Evolutionary conservation across 2,329 filamentous ascomycete species (phyloP), one percentile per base, ranked within the genome.

Genomic region (Xylaria sp.): DNA sequence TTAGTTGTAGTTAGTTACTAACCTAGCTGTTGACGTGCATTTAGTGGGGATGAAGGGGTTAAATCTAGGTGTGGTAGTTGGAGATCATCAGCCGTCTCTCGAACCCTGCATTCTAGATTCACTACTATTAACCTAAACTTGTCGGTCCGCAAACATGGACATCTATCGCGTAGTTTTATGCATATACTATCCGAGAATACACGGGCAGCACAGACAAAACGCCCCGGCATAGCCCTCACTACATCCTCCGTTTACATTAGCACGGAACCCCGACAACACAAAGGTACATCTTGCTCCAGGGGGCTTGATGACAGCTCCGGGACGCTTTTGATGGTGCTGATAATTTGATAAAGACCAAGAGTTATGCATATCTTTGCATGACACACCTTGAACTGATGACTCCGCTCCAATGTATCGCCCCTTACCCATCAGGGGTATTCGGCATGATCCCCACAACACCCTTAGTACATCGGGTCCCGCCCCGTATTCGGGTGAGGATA

Each of bases 401-500:
- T 6, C 10, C 18, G 23, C 54, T 23, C 40, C 16, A 27, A n/a
- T 25, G 53, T 25, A 37, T 55, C 53, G 27, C 3, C 21, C 35
- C 35, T 40, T 42, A 23, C n/a, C n/a, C 35, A 27, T n/a, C 54
- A 25, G 27, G 35, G 53, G 21, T 29, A 47, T 42, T 29, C n/a
- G 32, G 27, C 27, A 29, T 13, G 4, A 29, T 35, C 61, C 8
- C 61, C 61, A 44, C 60, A 23, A n/a, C 27, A n/a, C 51, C 40
- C 16, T 18, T 29, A 5, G 23, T 3, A 55, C 53, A 29, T 6
- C 3, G 5, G 44, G 47, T 44, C 23, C 18, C 23, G 40, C 9
- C 21, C 6, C 42, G 44, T 64, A 58, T 64, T 64, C 61, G 53
- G 55, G 25, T 51, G 47, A 48, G 61, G 29, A 21, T 42, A 25